Percentiles rank a stretch among this genome's conserved stretches.
Evolutionary conservation across 495 filamentous ascomycete genomes (phyloP).

Genomic region (Neurospora hispaniola): DNA sequence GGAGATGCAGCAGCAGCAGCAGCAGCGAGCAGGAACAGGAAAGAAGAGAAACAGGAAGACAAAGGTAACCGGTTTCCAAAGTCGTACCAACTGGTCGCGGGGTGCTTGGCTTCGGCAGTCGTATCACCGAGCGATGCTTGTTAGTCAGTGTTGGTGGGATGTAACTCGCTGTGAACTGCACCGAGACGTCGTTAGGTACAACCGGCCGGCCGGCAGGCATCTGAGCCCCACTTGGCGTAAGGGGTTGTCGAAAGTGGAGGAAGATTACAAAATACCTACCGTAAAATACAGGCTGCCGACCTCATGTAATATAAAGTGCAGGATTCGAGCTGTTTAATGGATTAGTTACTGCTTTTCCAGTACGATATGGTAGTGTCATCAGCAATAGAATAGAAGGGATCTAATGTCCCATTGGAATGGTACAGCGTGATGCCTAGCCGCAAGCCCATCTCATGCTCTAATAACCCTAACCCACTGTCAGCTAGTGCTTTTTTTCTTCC

Average conservation of each 20-base stretch:
- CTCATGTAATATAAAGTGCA: neutral
- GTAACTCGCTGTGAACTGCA: neutral
- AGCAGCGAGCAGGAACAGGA: neutral
- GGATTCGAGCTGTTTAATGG: neutral
- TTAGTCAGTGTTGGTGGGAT: neutral
- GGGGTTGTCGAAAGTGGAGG: neutral
- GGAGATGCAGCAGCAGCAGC: neutral
- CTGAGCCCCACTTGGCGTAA: neutral
- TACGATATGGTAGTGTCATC: neutral
- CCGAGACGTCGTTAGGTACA: neutral
- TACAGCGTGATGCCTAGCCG: neutral
- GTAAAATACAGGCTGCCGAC: no score
- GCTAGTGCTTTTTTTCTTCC: neutral
- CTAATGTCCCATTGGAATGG: neutral
- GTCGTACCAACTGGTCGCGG: neutral
- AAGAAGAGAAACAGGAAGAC: neutral
- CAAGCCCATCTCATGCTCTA: neutral
- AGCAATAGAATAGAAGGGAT: neutral
- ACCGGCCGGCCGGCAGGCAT: neutral
- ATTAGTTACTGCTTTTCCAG: neutral
- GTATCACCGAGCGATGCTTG: neutral
- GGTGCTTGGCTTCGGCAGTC: neutral
- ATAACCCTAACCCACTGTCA: neutral
- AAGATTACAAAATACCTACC: neutral
- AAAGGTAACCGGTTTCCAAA: neutral